These are phyloP conservation scores for Neurospora sp. DNA, from an alignment of 495 filamentous ascomycete genomes.

Conservation along the genomic window DNA sequence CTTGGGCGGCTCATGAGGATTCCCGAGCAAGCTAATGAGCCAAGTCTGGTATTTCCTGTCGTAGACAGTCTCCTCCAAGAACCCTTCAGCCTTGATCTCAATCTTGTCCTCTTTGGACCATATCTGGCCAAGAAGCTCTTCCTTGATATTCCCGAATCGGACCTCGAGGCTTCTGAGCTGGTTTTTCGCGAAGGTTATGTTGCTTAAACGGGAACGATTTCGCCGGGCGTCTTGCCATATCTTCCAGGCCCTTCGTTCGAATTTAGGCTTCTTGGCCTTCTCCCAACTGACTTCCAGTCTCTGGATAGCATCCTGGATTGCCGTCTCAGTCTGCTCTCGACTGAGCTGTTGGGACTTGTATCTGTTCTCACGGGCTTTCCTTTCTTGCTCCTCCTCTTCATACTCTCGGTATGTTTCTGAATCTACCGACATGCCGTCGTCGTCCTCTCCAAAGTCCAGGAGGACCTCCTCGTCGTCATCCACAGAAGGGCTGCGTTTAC, in stretches of 20 bases:
- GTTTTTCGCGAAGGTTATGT: slow-evolving; percentile 12
- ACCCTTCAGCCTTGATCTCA: slow-evolving; percentile 34
- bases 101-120: slow-evolving; percentile 43
- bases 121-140: slow-evolving; percentile 37
- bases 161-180: slow-evolving; percentile 21
- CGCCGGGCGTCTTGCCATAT: slow-evolving; percentile 47
- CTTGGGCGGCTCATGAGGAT: slow-evolving; percentile 40
- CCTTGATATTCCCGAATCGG: slow-evolving; percentile 41
- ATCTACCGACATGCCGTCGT: slow-evolving; percentile 56
- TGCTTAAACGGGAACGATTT: slow-evolving; percentile 9
- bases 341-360: slow-evolving; percentile 21
- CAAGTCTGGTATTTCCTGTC: slow-evolving; percentile 45
- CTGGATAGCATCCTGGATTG: slow-evolving; percentile 45
- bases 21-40: slow-evolving; percentile 43
- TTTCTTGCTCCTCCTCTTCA: slow-evolving; percentile 11
- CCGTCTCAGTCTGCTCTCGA: slow-evolving; percentile 34
- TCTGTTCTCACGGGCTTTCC: neutral
- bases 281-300: slow-evolving; percentile 49
- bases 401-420: slow-evolving; percentile 34
- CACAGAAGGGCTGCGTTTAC: slow-evolving; percentile 9
- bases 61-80: slow-evolving; percentile 52
- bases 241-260: slow-evolving; percentile 43
- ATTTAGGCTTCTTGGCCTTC: slow-evolving; percentile 40
- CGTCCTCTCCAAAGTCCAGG: slow-evolving; percentile 58
- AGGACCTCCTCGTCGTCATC: slow-evolving; percentile 41